Conservation (phyloP, 352 stramenopile genomes). For the Phytophthora kernoviae region DNA sequence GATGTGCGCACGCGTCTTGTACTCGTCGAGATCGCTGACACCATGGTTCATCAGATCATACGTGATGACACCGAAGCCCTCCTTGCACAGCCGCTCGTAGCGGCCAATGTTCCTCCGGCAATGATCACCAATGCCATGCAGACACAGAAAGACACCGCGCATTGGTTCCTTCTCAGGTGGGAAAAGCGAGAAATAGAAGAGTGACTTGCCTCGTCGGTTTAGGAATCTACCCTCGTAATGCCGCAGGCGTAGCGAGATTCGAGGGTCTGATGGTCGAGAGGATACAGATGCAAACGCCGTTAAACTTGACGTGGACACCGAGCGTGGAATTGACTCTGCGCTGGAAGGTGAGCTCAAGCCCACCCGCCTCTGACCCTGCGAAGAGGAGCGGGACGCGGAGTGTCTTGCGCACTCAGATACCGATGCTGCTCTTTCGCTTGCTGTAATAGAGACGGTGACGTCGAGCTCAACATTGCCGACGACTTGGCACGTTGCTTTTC, state of each 20-base stretch:
- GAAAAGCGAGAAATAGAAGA: slow-evolving; percentile 55
- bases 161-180: slow-evolving; percentile 25
- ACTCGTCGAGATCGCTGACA: slow-evolving; percentile 42
- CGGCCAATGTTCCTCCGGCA: slow-evolving; percentile 46
- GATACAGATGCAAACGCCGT: neutral
- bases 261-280: neutral
- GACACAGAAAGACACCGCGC: slow-evolving; percentile 53
- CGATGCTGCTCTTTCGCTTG: neutral
- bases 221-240: slow-evolving; percentile 42
- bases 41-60: slow-evolving; percentile 58
- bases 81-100: slow-evolving; percentile 48
- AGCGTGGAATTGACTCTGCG: neutral
- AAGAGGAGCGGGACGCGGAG: neutral
- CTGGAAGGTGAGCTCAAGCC: neutral
- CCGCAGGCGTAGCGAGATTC: slow-evolving; percentile 35
- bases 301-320: neutral
- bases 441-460: neutral
- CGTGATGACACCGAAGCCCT: slow-evolving; percentile 49
- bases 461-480: neutral
- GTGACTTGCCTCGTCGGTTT: slow-evolving; percentile 38
- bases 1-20: slow-evolving; percentile 44
- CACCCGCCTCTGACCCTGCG: neutral
- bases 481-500: neutral
- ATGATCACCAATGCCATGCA: slow-evolving; percentile 54
- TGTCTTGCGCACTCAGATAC: slow-evolving; percentile 2